Evolutionary conservation across 2,329 filamentous ascomycete species (phyloP).

Genomic region (Trichoderma sp.): DNA sequence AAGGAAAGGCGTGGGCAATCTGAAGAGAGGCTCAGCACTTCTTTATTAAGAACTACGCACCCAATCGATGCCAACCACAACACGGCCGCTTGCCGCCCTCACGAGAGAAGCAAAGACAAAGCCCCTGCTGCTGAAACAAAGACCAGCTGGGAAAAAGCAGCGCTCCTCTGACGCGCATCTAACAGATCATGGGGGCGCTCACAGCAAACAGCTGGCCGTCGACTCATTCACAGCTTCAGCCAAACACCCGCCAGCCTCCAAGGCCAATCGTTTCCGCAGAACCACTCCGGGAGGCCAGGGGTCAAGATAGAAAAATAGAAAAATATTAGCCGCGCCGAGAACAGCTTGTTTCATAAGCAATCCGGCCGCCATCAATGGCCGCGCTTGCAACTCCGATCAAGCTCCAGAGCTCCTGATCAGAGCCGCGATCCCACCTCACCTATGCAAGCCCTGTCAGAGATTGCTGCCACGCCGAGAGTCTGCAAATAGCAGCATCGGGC

Average conservation of each 20-base stretch:
- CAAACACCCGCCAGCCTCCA: not conserved
- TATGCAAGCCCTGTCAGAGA: not conserved
- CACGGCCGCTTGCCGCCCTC: slow-evolving; percentile 15
- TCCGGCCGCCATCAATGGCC: not conserved
- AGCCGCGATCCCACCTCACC: not conserved
- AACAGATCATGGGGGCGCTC: not conserved
- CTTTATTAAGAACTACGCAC: slow-evolving; percentile 20
- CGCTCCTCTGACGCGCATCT: not conserved
- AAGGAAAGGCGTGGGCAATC: not conserved
- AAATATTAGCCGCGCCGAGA: slow-evolving; percentile 13
- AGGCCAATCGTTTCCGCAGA: slow-evolving; percentile 11
- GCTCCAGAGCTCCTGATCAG: slow-evolving; percentile 10
- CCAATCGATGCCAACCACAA: slow-evolving; percentile 5
- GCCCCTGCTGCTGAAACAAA: slow-evolving; percentile 5
- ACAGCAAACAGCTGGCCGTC: not conserved
- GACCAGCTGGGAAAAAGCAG: not conserved
- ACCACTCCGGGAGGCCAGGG: not conserved
- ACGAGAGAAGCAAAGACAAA: not conserved
- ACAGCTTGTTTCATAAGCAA: slow-evolving; percentile 16
- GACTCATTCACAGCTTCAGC: not conserved
- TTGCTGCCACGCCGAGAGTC: not conserved
- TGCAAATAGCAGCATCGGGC: not conserved
- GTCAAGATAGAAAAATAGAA: not conserved
- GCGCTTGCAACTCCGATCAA: slow-evolving; percentile 1
- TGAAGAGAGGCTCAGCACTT: slow-evolving; percentile 17